Evolutionary conservation across 2,329 filamentous ascomycete genomes (phyloP), one percentile per base, ranked within the genome.

Genomic region (Calonectria ilicicola): DNA sequence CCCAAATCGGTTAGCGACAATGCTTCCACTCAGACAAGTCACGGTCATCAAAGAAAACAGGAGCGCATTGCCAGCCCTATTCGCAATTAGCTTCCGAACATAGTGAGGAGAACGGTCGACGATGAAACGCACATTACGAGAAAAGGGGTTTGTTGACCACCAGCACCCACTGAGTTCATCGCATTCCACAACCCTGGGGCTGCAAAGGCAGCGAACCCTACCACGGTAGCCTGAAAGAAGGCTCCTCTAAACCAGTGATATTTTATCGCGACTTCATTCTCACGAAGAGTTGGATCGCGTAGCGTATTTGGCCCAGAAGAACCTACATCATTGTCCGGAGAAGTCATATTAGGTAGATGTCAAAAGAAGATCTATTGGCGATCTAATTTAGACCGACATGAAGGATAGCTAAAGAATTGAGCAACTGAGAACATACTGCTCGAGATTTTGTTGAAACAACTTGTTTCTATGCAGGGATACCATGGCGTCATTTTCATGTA

Each of bases 111-210:
- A 44, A 2, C 47, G 29, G 32, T 29, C 1, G 49, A 10, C 6
- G 8, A 29, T 44, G 1, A 12, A 23, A 51, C 70, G 21, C 4
- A 70, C 70, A 72, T 72, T 9, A 72, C 70, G 8, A 72, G 47
- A 27, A 66, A 72, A 10, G 66, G 70, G 3, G 70, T 63, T 42
- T 72, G 70, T 35, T 72, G 70, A 4, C 70, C 70, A 14, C 70
- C 70, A 32, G 70, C 70, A 2, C 70, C 70, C 5, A 69, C 67
- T 6, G 71, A 73, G 29, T 73, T 69, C 67, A 73, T 73, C 14
- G 71, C 71, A 64, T 70, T 67, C 60, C 67, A 42, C 84, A 86
- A 23, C 84, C 86, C 3, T 85, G 70, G 1, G 86, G 70, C 66
- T 7, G 67, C 46, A 44, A 73, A 73, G 1, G 67, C 67, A 6